Percentiles rank a stretch among this genome's conserved stretches.
These are phyloP conservation scores for Mitragyna speciosa DNA, from an alignment of 257 asterid genomes.

Conservation along the genomic window DNA sequence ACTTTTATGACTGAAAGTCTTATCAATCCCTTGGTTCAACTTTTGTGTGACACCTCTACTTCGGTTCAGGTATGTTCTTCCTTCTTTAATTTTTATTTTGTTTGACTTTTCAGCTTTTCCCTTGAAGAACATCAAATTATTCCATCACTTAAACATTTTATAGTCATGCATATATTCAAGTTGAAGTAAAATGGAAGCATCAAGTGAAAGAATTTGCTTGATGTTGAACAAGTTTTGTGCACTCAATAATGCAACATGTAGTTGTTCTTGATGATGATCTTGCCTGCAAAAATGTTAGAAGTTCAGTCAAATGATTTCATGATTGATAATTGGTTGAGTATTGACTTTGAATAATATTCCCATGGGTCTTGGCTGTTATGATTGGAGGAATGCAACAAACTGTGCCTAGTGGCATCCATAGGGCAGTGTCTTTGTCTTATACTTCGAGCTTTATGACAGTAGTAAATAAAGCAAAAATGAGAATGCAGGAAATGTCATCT, in stretches of 20 bases:
- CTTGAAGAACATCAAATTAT: too few relatives aligned
- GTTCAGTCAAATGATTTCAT: neutral
- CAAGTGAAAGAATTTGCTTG: neutral
- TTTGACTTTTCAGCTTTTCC: neutral
- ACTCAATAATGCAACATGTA: neutral
- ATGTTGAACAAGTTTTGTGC: constrained; percentile 1
- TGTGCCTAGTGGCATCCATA: neutral
- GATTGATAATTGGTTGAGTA: neutral
- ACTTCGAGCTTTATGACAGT: neutral
- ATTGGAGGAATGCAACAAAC: neutral
- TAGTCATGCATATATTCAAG: neutral
- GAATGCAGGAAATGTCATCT: neutral
- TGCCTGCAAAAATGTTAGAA: neutral
- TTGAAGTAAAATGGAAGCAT: neutral
- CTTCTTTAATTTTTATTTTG: neutral
- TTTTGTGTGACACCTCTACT: constrained; percentile 57
- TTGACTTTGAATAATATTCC: neutral
- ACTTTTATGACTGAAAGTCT: constrained; percentile 61
- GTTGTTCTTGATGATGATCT: neutral
- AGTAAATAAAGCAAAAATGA: neutral
- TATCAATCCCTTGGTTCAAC: constrained; percentile 65
- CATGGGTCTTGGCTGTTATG: neutral
- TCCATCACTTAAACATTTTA: neutral
- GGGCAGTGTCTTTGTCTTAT: neutral
- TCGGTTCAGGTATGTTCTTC: constrained; percentile 63